Conservation (phyloP, 2,329 filamentous ascomycete species). For the Paraconiothyrium brasiliense region DNA sequence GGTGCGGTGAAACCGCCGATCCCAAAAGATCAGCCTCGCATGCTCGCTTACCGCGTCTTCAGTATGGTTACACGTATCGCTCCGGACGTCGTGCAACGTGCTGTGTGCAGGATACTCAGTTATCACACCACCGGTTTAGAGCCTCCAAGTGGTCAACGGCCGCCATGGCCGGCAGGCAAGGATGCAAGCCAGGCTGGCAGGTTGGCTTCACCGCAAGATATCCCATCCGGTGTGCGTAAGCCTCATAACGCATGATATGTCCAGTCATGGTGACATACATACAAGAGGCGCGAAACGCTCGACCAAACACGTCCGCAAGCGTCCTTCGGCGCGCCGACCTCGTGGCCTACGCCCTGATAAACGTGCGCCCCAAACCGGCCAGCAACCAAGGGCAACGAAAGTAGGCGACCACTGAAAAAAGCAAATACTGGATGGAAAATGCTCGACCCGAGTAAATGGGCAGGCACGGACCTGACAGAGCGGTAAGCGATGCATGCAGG, state of each 20-base stretch:
- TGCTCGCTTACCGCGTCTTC: conserved; percentile 2
- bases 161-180: not conserved
- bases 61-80: not conserved
- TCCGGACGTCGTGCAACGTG: not conserved
- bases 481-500: conserved; percentile 13
- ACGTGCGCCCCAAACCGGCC: not conserved
- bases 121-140: not conserved
- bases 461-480: conserved; percentile 1
- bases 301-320: not conserved
- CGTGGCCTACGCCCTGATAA: not conserved
- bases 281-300: not conserved
- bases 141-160: not conserved
- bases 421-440: not conserved
- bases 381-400: not conserved
- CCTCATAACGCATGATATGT: not conserved
- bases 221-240: conserved; percentile 4
- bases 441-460: conserved; percentile 11
- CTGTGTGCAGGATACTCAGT: not conserved
- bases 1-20: not conserved
- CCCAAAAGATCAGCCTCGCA: not conserved
- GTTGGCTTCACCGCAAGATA: conserved; percentile 7
- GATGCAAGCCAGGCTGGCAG: not conserved
- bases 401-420: not conserved
- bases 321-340: not conserved
- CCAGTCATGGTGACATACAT: not conserved